A percentile compares a stretch with the other conserved stretches of the same genome.
Conservation (phyloP, 345 rosid species). For the Lagerstroemia speciosa region DNA sequence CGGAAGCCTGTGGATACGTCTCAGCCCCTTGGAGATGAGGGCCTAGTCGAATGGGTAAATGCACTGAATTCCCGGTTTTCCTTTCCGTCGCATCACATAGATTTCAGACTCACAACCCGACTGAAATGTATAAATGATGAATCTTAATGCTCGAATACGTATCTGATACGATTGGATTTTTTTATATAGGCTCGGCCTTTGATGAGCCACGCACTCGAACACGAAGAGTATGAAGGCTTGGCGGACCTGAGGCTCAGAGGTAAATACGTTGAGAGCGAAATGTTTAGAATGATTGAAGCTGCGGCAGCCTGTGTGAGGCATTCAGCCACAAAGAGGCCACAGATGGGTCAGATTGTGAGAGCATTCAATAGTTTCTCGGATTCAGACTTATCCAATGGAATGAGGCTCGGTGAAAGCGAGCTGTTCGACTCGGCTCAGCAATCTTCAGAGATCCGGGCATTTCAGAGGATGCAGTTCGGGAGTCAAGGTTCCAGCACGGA, state of each 20-base stretch:
- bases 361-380: constrained; percentile 52
- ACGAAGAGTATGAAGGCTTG: not conserved
- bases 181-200: constrained; percentile 9
- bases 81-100: not conserved
- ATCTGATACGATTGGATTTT: not conserved
- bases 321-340: constrained; percentile 6
- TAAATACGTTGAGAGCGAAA: constrained; percentile 4
- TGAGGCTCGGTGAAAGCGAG: constrained; percentile 32
- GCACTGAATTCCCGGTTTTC: not conserved
- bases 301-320: constrained; percentile 3
- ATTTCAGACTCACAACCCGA: no score
- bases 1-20: constrained; percentile 81
- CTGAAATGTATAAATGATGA: no score
- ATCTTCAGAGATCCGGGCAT: constrained; percentile 61
- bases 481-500: constrained; percentile 67
- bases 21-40: constrained; percentile 79
- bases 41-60: constrained; percentile 95
- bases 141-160: no score
- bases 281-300: constrained; percentile 1
- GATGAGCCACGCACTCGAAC: constrained; percentile 2
- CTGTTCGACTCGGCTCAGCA: constrained; percentile 56
- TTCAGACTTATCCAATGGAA: constrained; percentile 66
- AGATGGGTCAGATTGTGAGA: constrained; percentile 22
- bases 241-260: not conserved
- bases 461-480: constrained; percentile 72